A percentile compares a stretch with the other conserved stretches of the same genome.
Evolutionary conservation across 2,329 filamentous ascomycete species (phyloP).

Genomic region (Phialophora macrospora): DNA sequence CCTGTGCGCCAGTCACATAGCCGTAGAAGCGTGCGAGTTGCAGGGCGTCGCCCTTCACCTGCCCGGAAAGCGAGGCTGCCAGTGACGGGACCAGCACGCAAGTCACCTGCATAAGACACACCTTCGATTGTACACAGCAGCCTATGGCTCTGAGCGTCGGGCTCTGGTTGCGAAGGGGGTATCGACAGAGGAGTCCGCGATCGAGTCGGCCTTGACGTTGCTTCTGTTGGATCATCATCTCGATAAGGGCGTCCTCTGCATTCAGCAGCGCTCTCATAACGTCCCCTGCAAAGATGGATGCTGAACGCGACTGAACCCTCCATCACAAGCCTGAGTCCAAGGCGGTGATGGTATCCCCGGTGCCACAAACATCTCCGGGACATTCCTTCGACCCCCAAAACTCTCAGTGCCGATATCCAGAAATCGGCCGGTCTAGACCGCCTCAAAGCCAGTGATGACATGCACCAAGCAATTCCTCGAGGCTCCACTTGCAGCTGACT

Average conservation of each 20-base stretch:
- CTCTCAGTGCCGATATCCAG: constrained; percentile 20
- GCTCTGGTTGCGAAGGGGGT: not conserved
- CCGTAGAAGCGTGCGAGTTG: not conserved
- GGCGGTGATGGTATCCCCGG: not conserved
- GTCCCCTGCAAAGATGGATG: not conserved
- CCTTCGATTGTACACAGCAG: not conserved
- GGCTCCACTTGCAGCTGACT: constrained; percentile 13
- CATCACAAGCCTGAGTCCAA: not conserved
- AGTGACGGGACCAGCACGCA: not conserved
- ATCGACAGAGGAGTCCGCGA: not conserved
- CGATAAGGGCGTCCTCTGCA: not conserved
- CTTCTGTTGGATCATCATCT: not conserved
- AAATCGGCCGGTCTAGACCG: constrained; percentile 24
- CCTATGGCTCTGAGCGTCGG: not conserved
- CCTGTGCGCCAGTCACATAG: constrained; percentile 8
- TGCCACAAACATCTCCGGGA: constrained; percentile 6
- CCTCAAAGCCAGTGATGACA: constrained; percentile 6
- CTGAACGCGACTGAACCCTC: not conserved
- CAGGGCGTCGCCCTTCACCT: not conserved
- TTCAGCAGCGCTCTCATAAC: not conserved
- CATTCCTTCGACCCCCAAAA: constrained; percentile 14
- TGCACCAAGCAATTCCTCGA: constrained; percentile 9
- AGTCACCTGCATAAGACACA: not conserved
- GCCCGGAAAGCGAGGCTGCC: not conserved
- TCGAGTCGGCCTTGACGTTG: not conserved